Evolutionary conservation across 2,329 filamentous ascomycete species (phyloP), one percentile per base, ranked within the genome.

Genomic region (Diaporthe sp.): DNA sequence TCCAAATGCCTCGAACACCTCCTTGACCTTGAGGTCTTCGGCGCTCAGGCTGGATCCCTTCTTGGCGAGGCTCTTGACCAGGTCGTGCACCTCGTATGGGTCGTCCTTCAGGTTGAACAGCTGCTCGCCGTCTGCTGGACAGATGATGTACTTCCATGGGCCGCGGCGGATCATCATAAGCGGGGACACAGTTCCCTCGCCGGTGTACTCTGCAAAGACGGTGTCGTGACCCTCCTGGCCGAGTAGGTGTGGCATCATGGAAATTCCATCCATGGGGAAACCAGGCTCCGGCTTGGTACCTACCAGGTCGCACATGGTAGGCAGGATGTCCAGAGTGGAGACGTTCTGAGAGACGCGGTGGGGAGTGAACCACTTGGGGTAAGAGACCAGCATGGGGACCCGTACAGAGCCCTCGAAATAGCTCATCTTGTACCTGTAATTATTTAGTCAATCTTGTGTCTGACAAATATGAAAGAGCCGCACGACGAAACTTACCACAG

Each of bases 151-250:
- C 87, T 98, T 98, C 95, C 95, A 98, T 63, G 90, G 89, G 12
- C 95, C 95, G 73, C 95, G 93, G 75, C 94, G 92, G 82, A 98
- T 98, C 96, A 98, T 98, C 89, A 98, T 95, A 74, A 97, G 90
- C 1, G 96, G 96, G 6, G 94, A 92, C 74, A 98, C 89, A 1
- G 96, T 98, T 65, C 96, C 96, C 85, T 98, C 96, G 68, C 95
- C 96, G 81, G 96, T 98, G 86, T 98, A 98, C 86, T 98, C 96
- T 76, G 95, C 95, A 80, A 96, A 94, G n/a, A 97, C 95, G 15
- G 94, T 97, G 83, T 98, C 95, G 76, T 93, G 92, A 55, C 91
- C 92, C n/a, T 90, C 84, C 31, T 85, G 85, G 70, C 91, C 91
- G 80, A 92, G 87, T 47, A 97, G 88, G 81, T 96, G 93, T n/a